These are phyloP conservation scores for Lenzites betulinus DNA, from an alignment of 768 basidiomycete species.

Conservation along the genomic window DNA sequence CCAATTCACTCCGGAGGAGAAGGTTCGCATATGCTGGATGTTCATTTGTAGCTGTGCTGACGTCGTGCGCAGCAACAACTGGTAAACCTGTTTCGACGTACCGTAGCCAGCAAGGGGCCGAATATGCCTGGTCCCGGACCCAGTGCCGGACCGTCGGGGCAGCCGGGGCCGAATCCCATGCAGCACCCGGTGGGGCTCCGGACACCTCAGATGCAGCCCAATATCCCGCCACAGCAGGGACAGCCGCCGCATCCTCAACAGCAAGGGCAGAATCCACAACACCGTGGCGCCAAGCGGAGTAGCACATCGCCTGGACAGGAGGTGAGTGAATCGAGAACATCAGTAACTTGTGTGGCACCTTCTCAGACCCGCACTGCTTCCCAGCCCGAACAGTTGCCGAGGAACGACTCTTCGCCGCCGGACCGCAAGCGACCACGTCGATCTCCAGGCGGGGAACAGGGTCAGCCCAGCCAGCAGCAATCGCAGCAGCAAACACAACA, in stretches of 20 bases:
- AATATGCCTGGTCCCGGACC: slow-evolving; percentile 1
- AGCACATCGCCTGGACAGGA: slow-evolving; percentile 40
- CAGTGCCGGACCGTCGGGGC: slow-evolving; percentile 27
- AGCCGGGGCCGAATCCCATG: slow-evolving; percentile 36
- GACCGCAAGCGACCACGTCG: slow-evolving; percentile 36
- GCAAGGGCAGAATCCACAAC: slow-evolving; percentile 27
- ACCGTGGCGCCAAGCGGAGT: slow-evolving; percentile 32
- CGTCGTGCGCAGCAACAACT: slow-evolving; percentile 19
- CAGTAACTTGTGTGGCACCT: not conserved
- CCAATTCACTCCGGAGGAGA: slow-evolving; percentile 53
- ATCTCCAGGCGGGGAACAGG: slow-evolving; percentile 32
- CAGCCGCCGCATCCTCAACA: slow-evolving; percentile 14
- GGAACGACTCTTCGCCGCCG: slow-evolving; percentile 36
- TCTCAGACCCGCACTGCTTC: slow-evolving; percentile 11
- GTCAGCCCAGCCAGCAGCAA: slow-evolving; percentile 26
- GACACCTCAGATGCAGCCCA: slow-evolving; percentile 21
- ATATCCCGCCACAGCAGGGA: slow-evolving; percentile 24
- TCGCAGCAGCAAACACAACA: slow-evolving; percentile 36
- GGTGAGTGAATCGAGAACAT: slow-evolving; percentile 25
- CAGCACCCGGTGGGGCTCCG: slow-evolving; percentile 39
- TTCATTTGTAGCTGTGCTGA: not conserved
- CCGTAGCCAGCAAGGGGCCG: slow-evolving; percentile 2
- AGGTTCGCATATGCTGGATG: slow-evolving; percentile 42
- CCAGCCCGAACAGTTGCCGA: slow-evolving; percentile 31
- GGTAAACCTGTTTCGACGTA: slow-evolving; percentile 13